Base-by-base conservation (phyloP, 208 protist genomes). In the Trypanosoma melophagium region DNA sequence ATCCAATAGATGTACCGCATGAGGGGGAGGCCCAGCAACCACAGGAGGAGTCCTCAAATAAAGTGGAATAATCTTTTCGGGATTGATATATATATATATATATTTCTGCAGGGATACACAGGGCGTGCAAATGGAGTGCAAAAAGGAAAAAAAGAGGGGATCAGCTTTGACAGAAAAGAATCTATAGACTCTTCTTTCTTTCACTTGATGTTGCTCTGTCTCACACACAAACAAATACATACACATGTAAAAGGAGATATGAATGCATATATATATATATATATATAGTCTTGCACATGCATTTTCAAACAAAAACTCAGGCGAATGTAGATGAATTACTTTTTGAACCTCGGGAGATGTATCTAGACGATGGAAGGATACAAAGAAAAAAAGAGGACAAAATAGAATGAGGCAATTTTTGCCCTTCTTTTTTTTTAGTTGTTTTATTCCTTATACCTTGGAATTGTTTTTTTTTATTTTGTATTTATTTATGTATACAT, bases 381-480 rank as follows among this genome's bases (percentile, higher is more conserved):
- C 31, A 53, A 40, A 69, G 22, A 45, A 41, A 42, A 50, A 31
- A 19, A 44, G 31, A 51, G 61, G 5, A 42, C 35, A 70, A 64
- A 9, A 58, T 52, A 0, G 50, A 70, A 21, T 10, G 9, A 51
- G 25, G 28, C 28, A 35, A 35, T 35, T 1, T 7, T 5, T 35
- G 28, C 28, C 28, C 28, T 35, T 35, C 28, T 35, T 35, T 35
- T 35, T 35, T 35, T 35, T 35, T 35, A 14, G 47, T 51, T 50
- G 9, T 65, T 63, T 55, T 53, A 58, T 22, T n/a, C 60, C 50
- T 56, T 61, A 24, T 61, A 24, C 28, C 12, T 61, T 19, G 12
- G 12, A 61, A 51, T 16, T 61, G 66, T 53, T 47, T 25, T 19
- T 73, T 12, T 59, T 58, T 19, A 44, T 42, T 47, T 52, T 52